These are phyloP conservation scores for Acaromyces ingoldii DNA, from an alignment of 1,284 basidiomycete species.

Conservation along the genomic window DNA sequence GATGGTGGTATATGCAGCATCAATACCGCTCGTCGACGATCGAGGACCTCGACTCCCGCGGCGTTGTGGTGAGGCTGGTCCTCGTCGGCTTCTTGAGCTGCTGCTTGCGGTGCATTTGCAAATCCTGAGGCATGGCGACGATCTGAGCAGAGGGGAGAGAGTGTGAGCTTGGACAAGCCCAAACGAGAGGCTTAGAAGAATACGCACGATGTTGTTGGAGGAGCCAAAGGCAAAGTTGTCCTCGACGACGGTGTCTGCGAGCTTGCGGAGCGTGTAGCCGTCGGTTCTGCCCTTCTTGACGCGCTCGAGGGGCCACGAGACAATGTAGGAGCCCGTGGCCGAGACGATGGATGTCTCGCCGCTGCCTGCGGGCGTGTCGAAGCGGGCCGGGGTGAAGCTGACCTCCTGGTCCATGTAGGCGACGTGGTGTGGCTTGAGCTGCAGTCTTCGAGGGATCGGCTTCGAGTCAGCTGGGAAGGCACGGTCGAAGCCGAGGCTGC, in stretches of 20 bases:
- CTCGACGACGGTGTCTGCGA: constrained; percentile 52
- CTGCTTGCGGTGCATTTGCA: constrained; percentile 89
- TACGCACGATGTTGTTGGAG: constrained; percentile 82
- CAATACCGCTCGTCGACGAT: constrained; percentile 19
- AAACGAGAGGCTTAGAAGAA: too few species aligned
- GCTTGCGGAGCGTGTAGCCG: constrained; percentile 86
- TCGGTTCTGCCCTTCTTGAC: constrained; percentile 86
- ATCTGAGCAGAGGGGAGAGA: too few species aligned
- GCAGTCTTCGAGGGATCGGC: constrained; percentile 81
- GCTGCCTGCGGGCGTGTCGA: constrained; percentile 68
- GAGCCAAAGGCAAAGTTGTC: constrained; percentile 58
- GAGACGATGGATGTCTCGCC: constrained; percentile 95
- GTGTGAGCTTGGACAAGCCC: too few species aligned
- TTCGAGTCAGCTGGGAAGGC: constrained; percentile 92
- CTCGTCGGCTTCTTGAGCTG: constrained; percentile 80
- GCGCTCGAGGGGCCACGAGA: constrained; percentile 79
- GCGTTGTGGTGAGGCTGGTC: constrained; percentile 55
- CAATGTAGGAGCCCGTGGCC: constrained; percentile 87
- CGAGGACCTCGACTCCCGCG: constrained; percentile 15
- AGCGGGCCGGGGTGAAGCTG: constrained; percentile 86
- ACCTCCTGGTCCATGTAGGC: constrained; percentile 89
- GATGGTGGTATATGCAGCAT: not conserved
- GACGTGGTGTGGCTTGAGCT: constrained; percentile 85
- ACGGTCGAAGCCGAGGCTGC: constrained; percentile 75
- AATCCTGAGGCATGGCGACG: constrained; percentile 89